phyloP scores from a whole-genome alignment of 148 eudicot species.

The Beta vulgaris region DNA sequence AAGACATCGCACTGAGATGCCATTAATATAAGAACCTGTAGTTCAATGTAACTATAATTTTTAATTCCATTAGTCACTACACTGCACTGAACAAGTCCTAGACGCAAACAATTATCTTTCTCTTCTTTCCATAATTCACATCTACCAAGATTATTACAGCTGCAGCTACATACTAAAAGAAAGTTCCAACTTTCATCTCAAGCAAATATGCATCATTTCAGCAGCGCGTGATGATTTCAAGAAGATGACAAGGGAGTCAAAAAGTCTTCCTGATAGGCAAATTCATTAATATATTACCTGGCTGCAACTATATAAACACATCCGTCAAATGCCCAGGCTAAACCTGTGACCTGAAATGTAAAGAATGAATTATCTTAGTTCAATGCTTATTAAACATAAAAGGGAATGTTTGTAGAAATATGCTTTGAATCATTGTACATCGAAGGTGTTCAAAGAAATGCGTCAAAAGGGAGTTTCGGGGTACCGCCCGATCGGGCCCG shows the following conservation, averaged over 20 bases:
- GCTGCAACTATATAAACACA: slow-evolving; percentile 83
- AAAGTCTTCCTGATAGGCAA: background rate
- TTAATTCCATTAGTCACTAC: background rate
- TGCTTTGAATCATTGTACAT: too few relatives aligned
- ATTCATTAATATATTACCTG: slow-evolving; percentile 50
- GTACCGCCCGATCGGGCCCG: too few relatives aligned
- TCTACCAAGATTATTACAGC: too few relatives aligned
- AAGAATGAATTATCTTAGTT: slow-evolving; percentile 17
- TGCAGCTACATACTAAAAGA: too few relatives aligned
- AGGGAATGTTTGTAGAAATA: too few relatives aligned
- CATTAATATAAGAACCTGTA: background rate
- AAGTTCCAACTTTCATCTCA: background rate
- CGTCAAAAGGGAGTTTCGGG: too few relatives aligned
- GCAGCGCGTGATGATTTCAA: background rate
- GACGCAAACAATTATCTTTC: background rate
- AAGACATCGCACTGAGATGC: too few relatives aligned
- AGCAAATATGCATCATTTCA: background rate
- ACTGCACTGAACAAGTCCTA: background rate
- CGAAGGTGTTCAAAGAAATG: too few relatives aligned
- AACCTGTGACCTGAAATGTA: slow-evolving; percentile 67
- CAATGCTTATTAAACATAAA: too few relatives aligned
- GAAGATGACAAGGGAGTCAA: background rate
- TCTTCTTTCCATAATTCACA: too few relatives aligned
- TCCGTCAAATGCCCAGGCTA: slow-evolving; percentile 90
- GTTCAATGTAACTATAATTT: too few relatives aligned